phyloP scores from a whole-genome alignment of 352 stramenopile species.

The Elongisporangium senticosum region DNA sequence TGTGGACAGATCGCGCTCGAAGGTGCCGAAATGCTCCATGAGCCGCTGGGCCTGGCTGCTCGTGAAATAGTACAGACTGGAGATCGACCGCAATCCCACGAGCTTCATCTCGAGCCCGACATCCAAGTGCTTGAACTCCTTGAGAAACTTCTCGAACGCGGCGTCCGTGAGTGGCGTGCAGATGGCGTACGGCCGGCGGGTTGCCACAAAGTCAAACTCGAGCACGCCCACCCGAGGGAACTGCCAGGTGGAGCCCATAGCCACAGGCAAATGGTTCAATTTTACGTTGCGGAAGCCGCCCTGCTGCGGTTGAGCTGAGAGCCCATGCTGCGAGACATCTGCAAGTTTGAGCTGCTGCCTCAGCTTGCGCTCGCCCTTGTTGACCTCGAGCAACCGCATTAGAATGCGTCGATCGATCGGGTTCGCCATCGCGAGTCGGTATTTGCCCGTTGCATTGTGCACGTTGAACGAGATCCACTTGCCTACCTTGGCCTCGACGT shows the following conservation, averaged over 20 bases:
- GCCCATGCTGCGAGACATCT: constrained; percentile 56
- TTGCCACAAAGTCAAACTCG: constrained; percentile 74
- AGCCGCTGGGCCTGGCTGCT: constrained; percentile 60
- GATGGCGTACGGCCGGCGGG: constrained; percentile 38
- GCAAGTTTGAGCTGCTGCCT: constrained; percentile 48
- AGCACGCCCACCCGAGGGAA: constrained; percentile 59
- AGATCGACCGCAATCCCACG: constrained; percentile 62
- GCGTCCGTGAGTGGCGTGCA: constrained; percentile 59
- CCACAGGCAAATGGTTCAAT: constrained; percentile 53
- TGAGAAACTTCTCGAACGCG: constrained; percentile 69
- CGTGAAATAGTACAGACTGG: constrained; percentile 66
- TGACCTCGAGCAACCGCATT: constrained; percentile 62
- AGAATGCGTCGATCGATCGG: constrained; percentile 68
- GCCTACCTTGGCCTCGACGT: constrained; percentile 64
- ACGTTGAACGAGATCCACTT: constrained; percentile 80
- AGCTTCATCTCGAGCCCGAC: constrained; percentile 60
- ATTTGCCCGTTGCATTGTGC: constrained; percentile 57
- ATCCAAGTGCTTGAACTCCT: constrained; percentile 72
- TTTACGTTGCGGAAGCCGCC: constrained; percentile 54
- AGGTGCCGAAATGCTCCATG: constrained; percentile 78
- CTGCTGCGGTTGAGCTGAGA: constrained; percentile 27
- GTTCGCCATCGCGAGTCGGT: constrained; percentile 66
- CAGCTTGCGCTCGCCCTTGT: constrained; percentile 48
- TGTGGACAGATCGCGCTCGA: constrained; percentile 49
- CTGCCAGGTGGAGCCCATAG: constrained; percentile 47